Evolutionary conservation across 257 asterid genomes (phyloP), one percentile per base, ranked within the genome.

Genomic region (Fraxinus anomala): DNA sequence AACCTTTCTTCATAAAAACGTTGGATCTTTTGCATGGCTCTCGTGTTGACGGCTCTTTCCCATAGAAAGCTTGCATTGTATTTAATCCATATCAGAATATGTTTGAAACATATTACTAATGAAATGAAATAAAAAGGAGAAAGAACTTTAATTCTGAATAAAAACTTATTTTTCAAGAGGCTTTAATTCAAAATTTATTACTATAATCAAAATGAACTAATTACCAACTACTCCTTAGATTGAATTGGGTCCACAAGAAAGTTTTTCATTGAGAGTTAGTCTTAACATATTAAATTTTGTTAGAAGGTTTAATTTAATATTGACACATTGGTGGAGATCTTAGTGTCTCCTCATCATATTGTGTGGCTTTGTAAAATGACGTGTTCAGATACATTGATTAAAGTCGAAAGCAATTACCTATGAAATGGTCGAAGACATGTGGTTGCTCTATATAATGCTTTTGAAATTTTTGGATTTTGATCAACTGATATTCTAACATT

Each of bases 381-480:
- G 67, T 59, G 67, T 21, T 7, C 13, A 5, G 5, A 59, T 21
- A n/a, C 9, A 12, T 59, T 56, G 13, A 59, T 59, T 23, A 21
- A 59, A 59, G 67, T 59, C 8, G 67, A 59, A 59, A n/a, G 28
- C 28, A 59, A 21, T 59, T 1, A n/a, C 28, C 67, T 21, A 8
- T 10, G 67, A 42, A 70, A 61, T 36, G 69, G 61, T 34, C 34
- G 36, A 76, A 78, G 81, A 56, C 73, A 24, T 34, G 17, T 61
- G 13, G 36, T 23, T 59, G 21, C 66, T n/a, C 11, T 56, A 17
- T 6, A 56, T 21, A 54, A 23, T 51, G 56, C 56, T 26, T 74
- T 70, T 63, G 26, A 39, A 74, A 61, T 68, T 39, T 66, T 33
- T 44, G 56, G 73, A 71, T 75, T 69, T n/a, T 21, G 2, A 13